Evolutionary conservation across 495 filamentous ascomycete species (phyloP).

Genomic region (Acidiella bohemica): DNA sequence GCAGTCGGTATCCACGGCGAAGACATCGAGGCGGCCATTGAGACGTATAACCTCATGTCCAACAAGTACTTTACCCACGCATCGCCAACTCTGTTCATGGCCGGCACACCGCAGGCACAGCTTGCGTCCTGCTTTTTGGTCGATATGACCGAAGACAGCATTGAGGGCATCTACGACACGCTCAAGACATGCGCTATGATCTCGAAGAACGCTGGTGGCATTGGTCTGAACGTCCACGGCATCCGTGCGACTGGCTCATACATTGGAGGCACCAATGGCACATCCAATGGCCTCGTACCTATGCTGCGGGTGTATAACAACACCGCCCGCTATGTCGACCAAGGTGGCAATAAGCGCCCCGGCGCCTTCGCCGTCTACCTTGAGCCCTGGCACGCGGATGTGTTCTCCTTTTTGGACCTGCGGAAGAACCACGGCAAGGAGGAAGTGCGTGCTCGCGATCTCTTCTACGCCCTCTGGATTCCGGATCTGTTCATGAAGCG

Average conservation of each 20-base stretch:
- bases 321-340: constrained; percentile 94
- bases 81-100: constrained; percentile 95
- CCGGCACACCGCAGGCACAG: constrained; percentile 85
- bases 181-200: constrained; percentile 99
- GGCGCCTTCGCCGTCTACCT: constrained; percentile 98
- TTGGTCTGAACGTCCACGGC: constrained; percentile 87
- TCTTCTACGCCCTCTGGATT: constrained; percentile 97
- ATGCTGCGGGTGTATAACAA: constrained; percentile 99
- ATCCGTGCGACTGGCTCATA: constrained; percentile 96
- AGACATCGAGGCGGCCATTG: constrained; percentile 81
- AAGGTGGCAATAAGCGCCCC: constrained; percentile 97
- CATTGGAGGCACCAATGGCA: constrained; percentile 93
- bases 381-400: constrained; percentile 98
- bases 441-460: constrained; percentile 87
- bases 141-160: constrained; percentile 97
- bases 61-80: constrained; percentile 96
- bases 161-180: constrained; percentile 98
- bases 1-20: constrained; percentile 92
- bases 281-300: constrained; percentile 91
- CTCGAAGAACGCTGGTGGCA: constrained; percentile 96
- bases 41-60: constrained; percentile 98
- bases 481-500: constrained; percentile 99
- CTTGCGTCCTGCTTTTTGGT: constrained; percentile 95
- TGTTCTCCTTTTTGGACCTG: constrained; percentile 93
- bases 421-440: constrained; percentile 99